A percentile compares a stretch with the other conserved stretches of the same genome.
phyloP scores from a whole-genome alignment of 2,329 filamentous ascomycete species.

The Penicillium corylophilum region DNA sequence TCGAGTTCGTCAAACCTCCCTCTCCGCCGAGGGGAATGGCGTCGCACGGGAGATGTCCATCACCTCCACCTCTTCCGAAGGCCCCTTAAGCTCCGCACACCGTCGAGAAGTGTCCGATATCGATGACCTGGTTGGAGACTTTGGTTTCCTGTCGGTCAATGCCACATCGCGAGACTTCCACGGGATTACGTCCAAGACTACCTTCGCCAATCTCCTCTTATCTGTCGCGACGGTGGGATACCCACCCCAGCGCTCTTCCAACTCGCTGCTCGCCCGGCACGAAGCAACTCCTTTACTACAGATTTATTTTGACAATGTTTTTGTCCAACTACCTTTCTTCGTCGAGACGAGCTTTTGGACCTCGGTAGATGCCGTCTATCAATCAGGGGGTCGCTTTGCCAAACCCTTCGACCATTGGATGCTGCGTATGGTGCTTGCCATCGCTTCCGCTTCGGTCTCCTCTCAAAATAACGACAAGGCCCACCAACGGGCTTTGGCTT shows the following conservation, averaged over 20 bases:
- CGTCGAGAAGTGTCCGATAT: slow-evolving; percentile 77
- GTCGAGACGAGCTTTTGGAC: slow-evolving; percentile 74
- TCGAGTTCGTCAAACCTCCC: slow-evolving; percentile 31
- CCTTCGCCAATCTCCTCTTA: slow-evolving; percentile 83
- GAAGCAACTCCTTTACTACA: slow-evolving; percentile 69
- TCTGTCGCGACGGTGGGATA: slow-evolving; percentile 76
- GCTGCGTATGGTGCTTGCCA: slow-evolving; percentile 84
- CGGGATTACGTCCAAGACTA: slow-evolving; percentile 82
- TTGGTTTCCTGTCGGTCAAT: slow-evolving; percentile 92
- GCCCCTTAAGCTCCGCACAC: slow-evolving; percentile 39
- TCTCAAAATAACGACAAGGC: slow-evolving; percentile 63
- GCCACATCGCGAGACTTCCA: slow-evolving; percentile 93
- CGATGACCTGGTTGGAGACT: slow-evolving; percentile 88
- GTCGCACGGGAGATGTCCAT: slow-evolving; percentile 37
- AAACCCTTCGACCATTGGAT: slow-evolving; percentile 75
- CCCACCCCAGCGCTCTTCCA: slow-evolving; percentile 60
- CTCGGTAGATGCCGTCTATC: slow-evolving; percentile 79
- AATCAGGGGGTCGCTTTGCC: slow-evolving; percentile 63
- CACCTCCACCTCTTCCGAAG: slow-evolving; percentile 32
- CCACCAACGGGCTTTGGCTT: slow-evolving; percentile 59
- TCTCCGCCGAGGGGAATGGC: slow-evolving; percentile 27
- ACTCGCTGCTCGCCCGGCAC: slow-evolving; percentile 70
- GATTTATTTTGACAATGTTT: slow-evolving; percentile 81
- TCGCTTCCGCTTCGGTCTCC: slow-evolving; percentile 73
- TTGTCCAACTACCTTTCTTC: slow-evolving; percentile 77